Evolutionary conservation across 2,329 filamentous ascomycete genomes (phyloP), one percentile per base, ranked within the genome.

Genomic region (Hypoxylon sp.): DNA sequence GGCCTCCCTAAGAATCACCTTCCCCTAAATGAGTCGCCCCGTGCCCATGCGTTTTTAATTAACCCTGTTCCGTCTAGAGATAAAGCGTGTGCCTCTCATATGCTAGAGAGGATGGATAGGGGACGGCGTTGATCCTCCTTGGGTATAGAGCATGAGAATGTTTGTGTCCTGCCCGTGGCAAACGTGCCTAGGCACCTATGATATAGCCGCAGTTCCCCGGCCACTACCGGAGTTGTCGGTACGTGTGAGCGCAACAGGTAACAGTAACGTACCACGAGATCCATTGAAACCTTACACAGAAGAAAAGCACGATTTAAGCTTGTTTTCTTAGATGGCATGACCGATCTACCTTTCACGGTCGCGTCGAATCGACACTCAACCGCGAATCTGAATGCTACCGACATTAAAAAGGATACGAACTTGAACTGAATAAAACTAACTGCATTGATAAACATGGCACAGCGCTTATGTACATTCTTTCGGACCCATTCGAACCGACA

Each of bases 391-490:
- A 19, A 19, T 25, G 14, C 25, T 28, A 11, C 45, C 21, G 14
- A 58, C 43, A 25, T 30, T 34, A 34, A 34, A 46, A 48, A 50
- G 17, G 30, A 50, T 25, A 55, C 36, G 34, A 34, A 45, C 21
- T 21, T 58, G 11, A 34, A 13, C 28, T 51, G 2, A 58, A 48
- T 53, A 38, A 25, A 48, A 48, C 57, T 49, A 60, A 67, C 52
- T 38, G 57, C 34, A 60, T 61, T 45, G 14, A 4, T 17, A 45
- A 17, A 32, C 41, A 45, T 41, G 49, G 51, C 51, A 50, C 45
- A 51, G 64, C 67, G 69, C 67, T 65, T 69, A 59, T 64, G n/a
- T 51, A 55, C 48, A 51, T 60, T 60, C 55, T 43, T 59, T 34
- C n/a, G 34, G 41, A 49, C 19, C 30, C 46, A 50, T 60, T 60